phyloP scores from a whole-genome alignment of 257 asterid genomes.

The Marsdenia floribunda region DNA sequence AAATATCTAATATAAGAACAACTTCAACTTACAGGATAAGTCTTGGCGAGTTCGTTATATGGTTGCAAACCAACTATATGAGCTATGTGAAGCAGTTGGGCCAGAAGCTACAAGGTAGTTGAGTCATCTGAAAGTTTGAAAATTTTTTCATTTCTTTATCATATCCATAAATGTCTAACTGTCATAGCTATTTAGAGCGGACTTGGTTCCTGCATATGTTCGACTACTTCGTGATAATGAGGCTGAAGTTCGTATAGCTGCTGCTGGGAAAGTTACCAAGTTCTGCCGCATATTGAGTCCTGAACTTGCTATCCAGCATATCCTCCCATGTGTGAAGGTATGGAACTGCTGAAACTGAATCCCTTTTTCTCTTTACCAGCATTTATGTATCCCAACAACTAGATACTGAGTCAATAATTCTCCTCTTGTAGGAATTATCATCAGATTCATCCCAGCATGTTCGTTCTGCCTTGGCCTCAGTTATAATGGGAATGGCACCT shows the following conservation, averaged over 20 bases:
- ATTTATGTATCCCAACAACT: neutral
- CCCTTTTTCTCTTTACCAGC: neutral
- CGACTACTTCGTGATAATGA: conserved; percentile 42
- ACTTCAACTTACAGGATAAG: conserved; percentile 27
- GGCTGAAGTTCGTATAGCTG: conserved; percentile 48
- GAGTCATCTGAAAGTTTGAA: neutral
- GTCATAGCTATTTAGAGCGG: conserved; percentile 23
- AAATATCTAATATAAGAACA: neutral
- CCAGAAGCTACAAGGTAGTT: conserved; percentile 39
- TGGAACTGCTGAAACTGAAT: conserved; percentile 1
- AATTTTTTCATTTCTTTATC: neutral
- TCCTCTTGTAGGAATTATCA: conserved; percentile 28
- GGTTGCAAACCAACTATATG: conserved; percentile 44
- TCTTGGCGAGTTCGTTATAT: conserved; percentile 45
- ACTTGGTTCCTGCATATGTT: conserved; percentile 44
- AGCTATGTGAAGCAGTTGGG: conserved; percentile 44
- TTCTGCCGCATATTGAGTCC: conserved; percentile 38
- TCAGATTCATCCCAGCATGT: conserved; percentile 45
- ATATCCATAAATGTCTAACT: conserved; percentile 1
- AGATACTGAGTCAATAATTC: neutral
- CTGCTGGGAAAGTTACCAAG: conserved; percentile 44
- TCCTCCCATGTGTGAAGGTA: conserved; percentile 43
- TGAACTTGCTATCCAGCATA: conserved; percentile 36
- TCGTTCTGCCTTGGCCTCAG: conserved; percentile 46
- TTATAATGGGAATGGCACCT: conserved; percentile 45